Evolutionary conservation across 2,329 filamentous ascomycete species (phyloP).

Genomic region (Tolypocladium ophioglossoides): DNA sequence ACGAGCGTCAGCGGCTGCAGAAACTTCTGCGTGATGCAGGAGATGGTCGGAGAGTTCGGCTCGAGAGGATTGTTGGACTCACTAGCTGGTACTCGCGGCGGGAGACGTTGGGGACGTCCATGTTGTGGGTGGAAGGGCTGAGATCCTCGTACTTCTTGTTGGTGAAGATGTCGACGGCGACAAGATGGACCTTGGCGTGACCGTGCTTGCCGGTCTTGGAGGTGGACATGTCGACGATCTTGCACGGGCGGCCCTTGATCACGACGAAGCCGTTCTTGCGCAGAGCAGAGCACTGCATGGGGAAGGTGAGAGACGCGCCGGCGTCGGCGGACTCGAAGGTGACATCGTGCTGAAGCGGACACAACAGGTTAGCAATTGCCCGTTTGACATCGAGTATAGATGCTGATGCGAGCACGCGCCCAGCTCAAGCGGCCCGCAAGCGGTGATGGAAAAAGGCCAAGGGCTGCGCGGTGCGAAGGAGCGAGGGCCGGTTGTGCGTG

Average conservation of each 20-base stretch:
- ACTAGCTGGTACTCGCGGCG: conserved; percentile 92
- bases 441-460: neutral
- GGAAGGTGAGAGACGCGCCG: conserved; percentile 87
- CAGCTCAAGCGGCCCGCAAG: neutral
- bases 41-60: conserved; percentile 10
- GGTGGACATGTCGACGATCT: conserved; percentile 99
- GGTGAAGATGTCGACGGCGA: conserved; percentile 98
- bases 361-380: neutral
- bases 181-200: conserved; percentile 99
- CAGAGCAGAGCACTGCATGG: conserved; percentile 99
- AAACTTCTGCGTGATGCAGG: neutral
- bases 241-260: conserved; percentile 98
- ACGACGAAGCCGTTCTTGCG: conserved; percentile 98
- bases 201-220: conserved; percentile 99
- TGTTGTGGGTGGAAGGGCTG: conserved; percentile 94
- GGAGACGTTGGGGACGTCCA: conserved; percentile 91
- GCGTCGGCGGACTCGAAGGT: conserved; percentile 90
- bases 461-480: conserved; percentile 2
- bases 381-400: neutral
- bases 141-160: conserved; percentile 99
- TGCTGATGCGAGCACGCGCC: neutral
- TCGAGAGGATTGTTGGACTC: conserved; percentile 33
- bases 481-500: conserved; percentile 3
- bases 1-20: neutral
- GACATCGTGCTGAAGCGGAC: conserved; percentile 46